Conservation (phyloP, 2,329 filamentous ascomycete genomes). For the Fusarium dimerum region DNA sequence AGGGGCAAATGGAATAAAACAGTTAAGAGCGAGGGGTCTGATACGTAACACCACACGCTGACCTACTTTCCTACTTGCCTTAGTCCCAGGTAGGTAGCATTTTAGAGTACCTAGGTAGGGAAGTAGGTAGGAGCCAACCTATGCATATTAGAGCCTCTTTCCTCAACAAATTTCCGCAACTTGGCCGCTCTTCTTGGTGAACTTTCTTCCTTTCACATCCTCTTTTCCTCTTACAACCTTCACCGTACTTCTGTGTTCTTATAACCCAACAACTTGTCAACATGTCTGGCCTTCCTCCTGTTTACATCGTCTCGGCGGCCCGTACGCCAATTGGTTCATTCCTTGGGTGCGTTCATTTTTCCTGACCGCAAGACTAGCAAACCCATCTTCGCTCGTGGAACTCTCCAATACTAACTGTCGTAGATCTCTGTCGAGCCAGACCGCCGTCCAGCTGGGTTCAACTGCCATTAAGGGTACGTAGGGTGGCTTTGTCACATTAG, state of each 20-base stretch:
- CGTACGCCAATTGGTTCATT: conserved; percentile 94
- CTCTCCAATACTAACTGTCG: conserved; percentile 23
- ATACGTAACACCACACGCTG: conserved; percentile 1
- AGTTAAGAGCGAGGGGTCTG: neutral
- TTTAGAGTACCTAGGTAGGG: conserved; percentile 6
- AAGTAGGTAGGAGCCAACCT: neutral
- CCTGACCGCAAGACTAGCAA: conserved; percentile 7
- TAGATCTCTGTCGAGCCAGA: conserved; percentile 86
- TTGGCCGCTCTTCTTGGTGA: conserved; percentile 17
- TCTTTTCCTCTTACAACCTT: conserved; percentile 14
- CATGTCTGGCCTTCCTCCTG: conserved; percentile 80
- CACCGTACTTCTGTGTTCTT: conserved; percentile 8
- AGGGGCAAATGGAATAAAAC: conserved; percentile 7
- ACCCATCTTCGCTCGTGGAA: conserved; percentile 2
- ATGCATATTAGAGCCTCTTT: neutral
- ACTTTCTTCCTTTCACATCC: conserved; percentile 12
- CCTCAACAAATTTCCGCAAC: conserved; percentile 23
- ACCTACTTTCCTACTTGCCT: neutral
- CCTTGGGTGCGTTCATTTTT: conserved; percentile 65
- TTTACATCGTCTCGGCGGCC: conserved; percentile 93
- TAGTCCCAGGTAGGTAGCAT: conserved; percentile 1
- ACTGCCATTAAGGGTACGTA: conserved; percentile 85
- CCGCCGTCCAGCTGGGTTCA: conserved; percentile 82
- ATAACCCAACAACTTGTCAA: conserved; percentile 33
- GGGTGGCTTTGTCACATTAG: neutral